These are phyloP conservation scores for Annulohypoxylon nitens DNA, from an alignment of 495 filamentous ascomycete species.

Conservation along the genomic window DNA sequence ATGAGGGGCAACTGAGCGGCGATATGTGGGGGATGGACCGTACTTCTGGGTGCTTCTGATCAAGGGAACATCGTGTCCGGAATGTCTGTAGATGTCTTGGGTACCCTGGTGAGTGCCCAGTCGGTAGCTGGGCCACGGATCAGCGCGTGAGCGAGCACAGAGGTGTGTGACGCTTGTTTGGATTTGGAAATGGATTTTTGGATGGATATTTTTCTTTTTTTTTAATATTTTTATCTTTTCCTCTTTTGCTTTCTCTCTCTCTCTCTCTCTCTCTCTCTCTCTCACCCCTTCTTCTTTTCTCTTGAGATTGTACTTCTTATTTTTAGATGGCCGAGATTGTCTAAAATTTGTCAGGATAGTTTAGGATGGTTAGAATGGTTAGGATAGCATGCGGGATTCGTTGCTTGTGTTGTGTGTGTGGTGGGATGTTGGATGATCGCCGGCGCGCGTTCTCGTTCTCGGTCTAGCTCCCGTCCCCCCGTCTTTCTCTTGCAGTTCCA, in stretches of 20 bases:
- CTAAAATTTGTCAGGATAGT: not conserved
- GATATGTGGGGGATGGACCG: constrained; percentile 36
- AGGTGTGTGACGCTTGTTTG: constrained; percentile 24
- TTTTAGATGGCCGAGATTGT: not conserved
- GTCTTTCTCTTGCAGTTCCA: constrained; percentile 32
- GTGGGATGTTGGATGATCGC: constrained; percentile 31
- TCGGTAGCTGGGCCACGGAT: constrained; percentile 26
- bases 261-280: not conserved
- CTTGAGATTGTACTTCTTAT: not conserved
- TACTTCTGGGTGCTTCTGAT: constrained; percentile 34
- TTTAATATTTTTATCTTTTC: not conserved
- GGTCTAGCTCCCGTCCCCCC: constrained; percentile 41
- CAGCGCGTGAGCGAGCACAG: constrained; percentile 33
- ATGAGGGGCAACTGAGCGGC: constrained; percentile 18
- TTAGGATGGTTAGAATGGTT: not conserved
- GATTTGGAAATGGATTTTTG: constrained; percentile 30
- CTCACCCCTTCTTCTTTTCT: not conserved
- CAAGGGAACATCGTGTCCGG: constrained; percentile 45
- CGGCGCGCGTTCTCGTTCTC: constrained; percentile 36
- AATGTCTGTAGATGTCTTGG: constrained; percentile 19
- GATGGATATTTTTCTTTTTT: not conserved
- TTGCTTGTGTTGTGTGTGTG: not conserved
- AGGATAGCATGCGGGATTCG: not conserved
- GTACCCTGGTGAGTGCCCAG: constrained; percentile 18
- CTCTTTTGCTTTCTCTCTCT: not conserved